Conservation (phyloP, 1,284 basidiomycete genomes). For the Clitocybe nebularis region DNA sequence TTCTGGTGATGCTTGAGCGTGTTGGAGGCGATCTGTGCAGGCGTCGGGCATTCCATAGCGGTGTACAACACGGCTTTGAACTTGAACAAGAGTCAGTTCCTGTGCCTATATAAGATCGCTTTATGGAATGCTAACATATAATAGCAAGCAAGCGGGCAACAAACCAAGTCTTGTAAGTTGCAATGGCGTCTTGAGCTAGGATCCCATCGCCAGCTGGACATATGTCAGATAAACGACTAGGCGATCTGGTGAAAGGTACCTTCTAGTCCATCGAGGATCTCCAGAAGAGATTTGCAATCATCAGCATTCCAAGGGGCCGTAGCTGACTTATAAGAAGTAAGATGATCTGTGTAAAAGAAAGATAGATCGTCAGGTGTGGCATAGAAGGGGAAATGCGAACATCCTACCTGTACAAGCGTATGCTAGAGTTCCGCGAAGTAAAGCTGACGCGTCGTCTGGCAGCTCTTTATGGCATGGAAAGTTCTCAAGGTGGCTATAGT, state of each 20-base stretch:
- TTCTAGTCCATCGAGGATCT: background rate
- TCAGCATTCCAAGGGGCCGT: background rate
- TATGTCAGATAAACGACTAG: no score
- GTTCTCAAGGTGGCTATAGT: background rate
- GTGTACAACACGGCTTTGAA: conserved; percentile 1
- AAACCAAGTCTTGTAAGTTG: conserved; percentile 2
- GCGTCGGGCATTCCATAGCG: background rate
- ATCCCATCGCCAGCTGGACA: no score
- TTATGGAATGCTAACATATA: background rate
- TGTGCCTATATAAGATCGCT: background rate
- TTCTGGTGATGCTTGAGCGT: background rate
- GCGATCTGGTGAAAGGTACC: no score
- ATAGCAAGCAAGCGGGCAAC: background rate
- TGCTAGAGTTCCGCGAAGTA: background rate
- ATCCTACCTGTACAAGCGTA: background rate
- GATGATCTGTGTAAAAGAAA: background rate
- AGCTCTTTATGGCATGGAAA: background rate
- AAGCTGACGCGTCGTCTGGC: background rate
- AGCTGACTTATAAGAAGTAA: background rate
- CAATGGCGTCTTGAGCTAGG: no score
- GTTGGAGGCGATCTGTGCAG: background rate
- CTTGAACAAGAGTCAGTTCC: background rate
- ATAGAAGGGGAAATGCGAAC: no score
- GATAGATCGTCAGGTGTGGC: background rate
- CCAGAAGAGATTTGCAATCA: background rate